A percentile compares a stretch with the other conserved stretches of the same genome.
Evolutionary conservation across 2,329 filamentous ascomycete genomes (phyloP).

Genomic region (Botryosphaeria dothidea): DNA sequence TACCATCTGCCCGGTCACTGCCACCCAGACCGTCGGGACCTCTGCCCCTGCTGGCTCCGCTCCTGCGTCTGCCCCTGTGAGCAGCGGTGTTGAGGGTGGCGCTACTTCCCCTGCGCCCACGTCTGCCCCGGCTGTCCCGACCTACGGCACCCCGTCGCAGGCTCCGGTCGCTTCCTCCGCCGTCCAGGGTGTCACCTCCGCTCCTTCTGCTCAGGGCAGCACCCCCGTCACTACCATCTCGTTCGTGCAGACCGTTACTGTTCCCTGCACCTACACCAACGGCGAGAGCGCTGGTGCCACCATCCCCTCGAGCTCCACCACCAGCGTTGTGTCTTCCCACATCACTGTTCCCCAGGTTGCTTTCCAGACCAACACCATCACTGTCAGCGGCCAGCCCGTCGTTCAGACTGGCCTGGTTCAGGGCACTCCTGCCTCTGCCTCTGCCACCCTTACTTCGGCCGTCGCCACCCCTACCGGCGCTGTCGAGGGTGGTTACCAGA

Average conservation of each 20-base stretch:
- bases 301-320: slow-evolving; percentile 32
- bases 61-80: neutral
- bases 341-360: slow-evolving; percentile 49
- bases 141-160: neutral
- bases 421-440: slow-evolving; percentile 32
- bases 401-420: slow-evolving; percentile 37
- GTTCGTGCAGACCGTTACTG: slow-evolving; percentile 37
- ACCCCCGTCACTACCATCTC: slow-evolving; percentile 43
- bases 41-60: slow-evolving; percentile 23
- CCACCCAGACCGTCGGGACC: slow-evolving; percentile 19
- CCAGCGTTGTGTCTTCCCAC: slow-evolving; percentile 38
- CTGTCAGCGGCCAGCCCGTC: slow-evolving; percentile 31
- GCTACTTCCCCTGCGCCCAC: slow-evolving; percentile 9
- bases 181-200: neutral
- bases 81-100: slow-evolving; percentile 1
- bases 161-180: neutral
- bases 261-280: slow-evolving; percentile 38
- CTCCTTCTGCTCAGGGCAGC: slow-evolving; percentile 1
- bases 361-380: slow-evolving; percentile 42
- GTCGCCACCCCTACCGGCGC: neutral
- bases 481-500: slow-evolving; percentile 12
- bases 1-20: slow-evolving; percentile 23
- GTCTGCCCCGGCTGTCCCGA: slow-evolving; percentile 1
- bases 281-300: slow-evolving; percentile 30
- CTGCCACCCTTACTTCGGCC: slow-evolving; percentile 24